Conservation (phyloP, 208 protist species). For the Trypanosoma grayi region DNA sequence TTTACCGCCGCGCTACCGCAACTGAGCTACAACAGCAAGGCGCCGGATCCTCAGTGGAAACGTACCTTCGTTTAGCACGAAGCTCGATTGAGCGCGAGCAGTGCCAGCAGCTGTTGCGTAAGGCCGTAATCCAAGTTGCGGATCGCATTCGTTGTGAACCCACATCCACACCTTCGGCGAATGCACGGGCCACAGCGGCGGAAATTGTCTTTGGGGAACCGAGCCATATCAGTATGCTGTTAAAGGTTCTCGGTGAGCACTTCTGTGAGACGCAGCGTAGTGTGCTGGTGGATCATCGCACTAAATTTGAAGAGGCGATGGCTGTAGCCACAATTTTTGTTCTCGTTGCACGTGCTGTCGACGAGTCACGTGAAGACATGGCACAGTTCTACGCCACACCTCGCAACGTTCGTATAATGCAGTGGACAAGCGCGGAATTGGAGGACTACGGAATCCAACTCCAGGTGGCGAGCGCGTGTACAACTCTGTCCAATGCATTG, state of each 20-base stretch:
- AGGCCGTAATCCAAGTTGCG: constrained; percentile 48
- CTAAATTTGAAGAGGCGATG: constrained; percentile 60
- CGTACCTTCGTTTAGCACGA: constrained; percentile 23
- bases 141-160: constrained; percentile 27
- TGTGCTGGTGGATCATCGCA: constrained; percentile 37
- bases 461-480: constrained; percentile 36
- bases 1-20: constrained; percentile 10
- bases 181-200: constrained; percentile 37
- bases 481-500: constrained; percentile 34
- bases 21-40: neutral
- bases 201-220: constrained; percentile 71
- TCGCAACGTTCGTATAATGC: constrained; percentile 14
- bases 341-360: constrained; percentile 51
- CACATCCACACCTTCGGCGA: neutral
- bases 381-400: constrained; percentile 33
- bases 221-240: constrained; percentile 31
- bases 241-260: constrained; percentile 38
- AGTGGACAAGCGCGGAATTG: constrained; percentile 60
- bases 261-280: constrained; percentile 38
- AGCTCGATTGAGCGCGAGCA: constrained; percentile 41
- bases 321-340: constrained; percentile 58
- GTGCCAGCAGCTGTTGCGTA: constrained; percentile 61
- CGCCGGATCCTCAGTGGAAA: constrained; percentile 3
- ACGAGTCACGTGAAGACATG: constrained; percentile 66
- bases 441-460: constrained; percentile 33